These are phyloP conservation scores for Fusarium hostae DNA, from an alignment of 2,329 filamentous ascomycete species.

Conservation along the genomic window DNA sequence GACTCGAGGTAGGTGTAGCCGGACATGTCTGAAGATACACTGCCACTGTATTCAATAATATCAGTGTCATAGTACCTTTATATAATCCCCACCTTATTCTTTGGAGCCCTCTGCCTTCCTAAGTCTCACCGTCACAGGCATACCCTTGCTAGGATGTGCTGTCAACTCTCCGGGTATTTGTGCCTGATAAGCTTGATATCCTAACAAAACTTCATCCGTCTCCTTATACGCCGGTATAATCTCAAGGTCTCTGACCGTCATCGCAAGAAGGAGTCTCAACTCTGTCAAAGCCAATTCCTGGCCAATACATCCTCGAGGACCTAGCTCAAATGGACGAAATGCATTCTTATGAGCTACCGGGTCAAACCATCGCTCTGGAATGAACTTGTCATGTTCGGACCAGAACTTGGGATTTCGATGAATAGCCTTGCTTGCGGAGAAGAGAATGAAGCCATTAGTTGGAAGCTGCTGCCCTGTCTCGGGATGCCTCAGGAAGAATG, in stretches of 20 bases:
- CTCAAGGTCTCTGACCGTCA: neutral
- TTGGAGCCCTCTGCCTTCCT: no score
- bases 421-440: neutral
- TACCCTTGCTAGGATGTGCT: neutral
- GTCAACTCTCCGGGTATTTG: slow-evolving; percentile 5
- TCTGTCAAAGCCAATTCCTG: slow-evolving; percentile 14
- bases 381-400: neutral
- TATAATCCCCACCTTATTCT: no score
- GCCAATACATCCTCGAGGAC: neutral
- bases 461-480: neutral
- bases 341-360: neutral
- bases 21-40: no score
- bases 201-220: neutral
- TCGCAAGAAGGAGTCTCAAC: neutral
- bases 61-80: no score
- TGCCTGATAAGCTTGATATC: neutral
- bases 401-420: slow-evolving; percentile 3
- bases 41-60: no score
- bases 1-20: no score
- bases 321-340: slow-evolving; percentile 5
- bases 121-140: neutral
- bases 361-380: neutral
- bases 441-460: slow-evolving; percentile 5
- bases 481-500: neutral
- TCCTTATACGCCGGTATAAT: neutral